Evolutionary conservation across 2,329 filamentous ascomycete genomes (phyloP).

Genomic region (Paraphaeosphaeria minitans): DNA sequence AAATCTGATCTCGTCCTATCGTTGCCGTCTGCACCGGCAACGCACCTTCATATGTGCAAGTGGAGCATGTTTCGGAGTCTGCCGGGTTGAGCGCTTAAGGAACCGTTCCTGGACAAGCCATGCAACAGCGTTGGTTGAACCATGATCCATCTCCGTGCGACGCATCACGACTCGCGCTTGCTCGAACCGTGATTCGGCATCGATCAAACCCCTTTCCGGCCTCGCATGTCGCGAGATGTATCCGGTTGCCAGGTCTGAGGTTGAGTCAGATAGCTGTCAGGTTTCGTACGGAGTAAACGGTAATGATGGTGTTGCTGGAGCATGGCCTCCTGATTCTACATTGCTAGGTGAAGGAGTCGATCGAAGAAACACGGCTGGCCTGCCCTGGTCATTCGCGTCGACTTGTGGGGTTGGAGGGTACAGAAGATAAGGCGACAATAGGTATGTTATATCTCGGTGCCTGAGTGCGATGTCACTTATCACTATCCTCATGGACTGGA

Average conservation of each 20-base stretch:
- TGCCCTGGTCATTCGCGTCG: background rate
- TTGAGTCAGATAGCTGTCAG: conserved; percentile 34
- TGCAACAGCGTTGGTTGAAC: conserved; percentile 1
- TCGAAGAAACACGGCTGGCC: background rate
- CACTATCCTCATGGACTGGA: background rate
- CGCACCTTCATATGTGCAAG: background rate
- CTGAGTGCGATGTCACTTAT: background rate
- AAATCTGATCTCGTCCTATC: too few relatives aligned
- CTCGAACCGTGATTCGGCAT: conserved; percentile 17
- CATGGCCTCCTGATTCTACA: conserved; percentile 11
- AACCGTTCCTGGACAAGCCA: background rate
- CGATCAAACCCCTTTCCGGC: conserved; percentile 16
- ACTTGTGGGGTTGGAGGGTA: conserved; percentile 9
- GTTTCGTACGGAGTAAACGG: conserved; percentile 20
- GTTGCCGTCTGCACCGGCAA: background rate
- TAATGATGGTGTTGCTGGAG: conserved; percentile 15
- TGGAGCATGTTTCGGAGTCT: background rate
- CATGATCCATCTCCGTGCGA: conserved; percentile 25
- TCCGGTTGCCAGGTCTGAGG: conserved; percentile 41
- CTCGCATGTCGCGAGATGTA: conserved; percentile 23
- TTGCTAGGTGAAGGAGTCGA: conserved; percentile 3
- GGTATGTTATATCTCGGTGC: background rate
- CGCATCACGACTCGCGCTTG: conserved; percentile 17
- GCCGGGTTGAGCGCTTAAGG: background rate
- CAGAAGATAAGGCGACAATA: background rate